Percentiles rank a stretch among this genome's conserved stretches.
These are phyloP conservation scores for Friedmanniomyces endolithicus DNA, from an alignment of 495 filamentous ascomycete genomes.

Conservation along the genomic window DNA sequence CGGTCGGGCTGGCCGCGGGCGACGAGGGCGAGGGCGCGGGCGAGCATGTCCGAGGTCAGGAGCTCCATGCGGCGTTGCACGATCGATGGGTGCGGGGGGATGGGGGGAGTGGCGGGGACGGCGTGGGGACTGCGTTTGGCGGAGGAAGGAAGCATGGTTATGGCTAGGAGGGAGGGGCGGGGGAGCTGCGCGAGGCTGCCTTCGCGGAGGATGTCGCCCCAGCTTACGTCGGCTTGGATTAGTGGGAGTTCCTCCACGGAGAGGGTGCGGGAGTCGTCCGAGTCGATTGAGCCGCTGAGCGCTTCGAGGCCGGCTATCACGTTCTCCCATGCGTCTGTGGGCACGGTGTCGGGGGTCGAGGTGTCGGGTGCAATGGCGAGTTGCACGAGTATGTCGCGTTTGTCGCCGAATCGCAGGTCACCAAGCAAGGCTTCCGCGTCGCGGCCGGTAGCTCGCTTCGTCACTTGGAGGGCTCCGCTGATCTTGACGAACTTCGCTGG, in stretches of 20 bases:
- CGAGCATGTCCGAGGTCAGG: constrained; percentile 96
- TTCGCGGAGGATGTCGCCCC: constrained; percentile 88
- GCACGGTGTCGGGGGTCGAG: constrained; percentile 69
- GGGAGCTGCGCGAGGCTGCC: constrained; percentile 78
- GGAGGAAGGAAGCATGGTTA: constrained; percentile 86
- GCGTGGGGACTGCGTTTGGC: constrained; percentile 45
- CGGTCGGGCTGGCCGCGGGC: constrained; percentile 86
- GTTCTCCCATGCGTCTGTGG: constrained; percentile 93
- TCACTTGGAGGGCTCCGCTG: constrained; percentile 90
- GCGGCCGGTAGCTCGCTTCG: constrained; percentile 90
- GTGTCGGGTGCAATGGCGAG: constrained; percentile 86
- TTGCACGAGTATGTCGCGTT: constrained; percentile 92
- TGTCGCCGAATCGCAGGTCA: constrained; percentile 92
- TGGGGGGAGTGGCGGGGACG: constrained; percentile 61
- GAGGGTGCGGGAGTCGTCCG: constrained; percentile 68
- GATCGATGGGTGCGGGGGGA: constrained; percentile 88
- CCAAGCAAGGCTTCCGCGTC: constrained; percentile 90
- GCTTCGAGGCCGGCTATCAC: constrained; percentile 93
- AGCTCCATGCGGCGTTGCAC: constrained; percentile 97
- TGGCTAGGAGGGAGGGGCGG: constrained; percentile 84
- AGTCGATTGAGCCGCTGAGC: constrained; percentile 78
- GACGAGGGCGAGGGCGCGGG: constrained; percentile 78
- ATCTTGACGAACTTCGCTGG: constrained; percentile 98
- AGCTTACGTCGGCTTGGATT: constrained; percentile 88
- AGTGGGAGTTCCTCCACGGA: constrained; percentile 93